Evolutionary conservation across 192 early-diverging fungal species (phyloP).

Genomic region (Rhizoclosmatium globosum): DNA sequence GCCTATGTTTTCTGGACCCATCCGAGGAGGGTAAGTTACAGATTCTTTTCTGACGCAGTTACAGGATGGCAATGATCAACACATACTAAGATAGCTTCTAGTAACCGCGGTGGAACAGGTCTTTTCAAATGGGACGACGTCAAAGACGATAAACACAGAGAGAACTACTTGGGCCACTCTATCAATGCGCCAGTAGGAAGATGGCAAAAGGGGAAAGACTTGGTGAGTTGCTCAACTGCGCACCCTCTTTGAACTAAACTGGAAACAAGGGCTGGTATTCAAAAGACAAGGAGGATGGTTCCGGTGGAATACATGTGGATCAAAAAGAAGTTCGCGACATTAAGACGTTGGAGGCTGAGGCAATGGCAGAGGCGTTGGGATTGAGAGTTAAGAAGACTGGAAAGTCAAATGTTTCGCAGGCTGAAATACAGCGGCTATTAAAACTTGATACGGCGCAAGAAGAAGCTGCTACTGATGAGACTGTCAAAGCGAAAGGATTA

Average conservation of each 20-base stretch:
- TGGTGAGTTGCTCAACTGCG: neutral
- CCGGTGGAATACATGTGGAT: constrained; percentile 31
- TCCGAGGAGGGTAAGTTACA: neutral
- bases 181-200: constrained; percentile 80
- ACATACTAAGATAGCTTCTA: neutral
- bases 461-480: constrained; percentile 13
- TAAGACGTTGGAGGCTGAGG: constrained; percentile 46
- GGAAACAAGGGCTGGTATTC: constrained; percentile 72
- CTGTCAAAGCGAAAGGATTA: constrained; percentile 37
- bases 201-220: constrained; percentile 70
- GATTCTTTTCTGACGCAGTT: neutral
- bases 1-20: constrained; percentile 27
- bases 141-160: constrained; percentile 70
- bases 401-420: constrained; percentile 23
- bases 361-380: constrained; percentile 53
- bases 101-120: constrained; percentile 49
- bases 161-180: constrained; percentile 88
- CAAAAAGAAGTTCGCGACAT: constrained; percentile 45
- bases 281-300: constrained; percentile 57
- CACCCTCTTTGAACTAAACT: neutral
- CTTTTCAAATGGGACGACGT: constrained; percentile 57
- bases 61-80: neutral
- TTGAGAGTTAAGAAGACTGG: constrained; percentile 22
- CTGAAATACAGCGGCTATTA: constrained; percentile 48
- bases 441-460: constrained; percentile 34